Conservation (phyloP, 2,329 filamentous ascomycete species). For the Setomelanomma holmii region DNA sequence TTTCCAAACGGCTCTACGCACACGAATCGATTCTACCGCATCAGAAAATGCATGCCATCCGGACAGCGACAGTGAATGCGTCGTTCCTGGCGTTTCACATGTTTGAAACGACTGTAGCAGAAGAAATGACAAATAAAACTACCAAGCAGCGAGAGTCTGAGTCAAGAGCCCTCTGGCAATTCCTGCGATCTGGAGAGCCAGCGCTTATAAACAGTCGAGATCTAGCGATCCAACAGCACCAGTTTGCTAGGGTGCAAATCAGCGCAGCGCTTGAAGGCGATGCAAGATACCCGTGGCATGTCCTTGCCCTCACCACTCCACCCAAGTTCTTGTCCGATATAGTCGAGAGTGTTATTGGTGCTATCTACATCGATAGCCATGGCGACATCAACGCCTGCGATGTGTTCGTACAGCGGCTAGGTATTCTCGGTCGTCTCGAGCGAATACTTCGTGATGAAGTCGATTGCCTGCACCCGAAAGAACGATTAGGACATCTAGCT, state of each 20-base stretch:
- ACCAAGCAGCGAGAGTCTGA: constrained; percentile 36
- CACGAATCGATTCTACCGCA: constrained; percentile 58
- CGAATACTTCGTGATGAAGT: constrained; percentile 61
- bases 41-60: constrained; percentile 75
- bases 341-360: constrained; percentile 80
- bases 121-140: constrained; percentile 43
- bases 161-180: constrained; percentile 67
- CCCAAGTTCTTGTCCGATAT: constrained; percentile 54
- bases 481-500: constrained; percentile 69
- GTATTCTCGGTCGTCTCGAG: constrained; percentile 69
- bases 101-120: constrained; percentile 62
- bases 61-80: constrained; percentile 79
- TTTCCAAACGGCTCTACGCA: constrained; percentile 69
- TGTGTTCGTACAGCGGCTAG: constrained; percentile 66
- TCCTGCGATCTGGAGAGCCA: constrained; percentile 66
- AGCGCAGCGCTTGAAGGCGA: constrained; percentile 58
- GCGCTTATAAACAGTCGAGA: constrained; percentile 59
- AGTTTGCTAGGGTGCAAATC: constrained; percentile 59
- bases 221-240: constrained; percentile 56
- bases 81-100: constrained; percentile 80
- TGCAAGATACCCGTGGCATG: constrained; percentile 75
- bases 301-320: constrained; percentile 65
- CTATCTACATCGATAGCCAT: constrained; percentile 77
- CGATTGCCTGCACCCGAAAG: constrained; percentile 71
- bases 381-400: constrained; percentile 57